Percentiles rank a stretch among this genome's conserved stretches.
phyloP scores from a whole-genome alignment of 805 yeast genomes.

The Yamadazyma olivae region DNA sequence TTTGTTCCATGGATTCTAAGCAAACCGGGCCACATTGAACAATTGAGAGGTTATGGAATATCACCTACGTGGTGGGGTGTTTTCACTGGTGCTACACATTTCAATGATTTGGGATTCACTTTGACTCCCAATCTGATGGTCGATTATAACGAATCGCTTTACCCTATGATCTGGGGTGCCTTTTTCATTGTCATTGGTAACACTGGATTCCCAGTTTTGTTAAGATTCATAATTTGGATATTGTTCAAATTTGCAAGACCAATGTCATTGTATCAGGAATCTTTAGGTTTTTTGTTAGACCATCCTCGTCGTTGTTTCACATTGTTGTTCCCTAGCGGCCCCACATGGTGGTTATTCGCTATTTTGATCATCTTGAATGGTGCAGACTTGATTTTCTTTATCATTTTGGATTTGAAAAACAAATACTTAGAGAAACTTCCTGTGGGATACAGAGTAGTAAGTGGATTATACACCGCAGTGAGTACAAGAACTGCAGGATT shows the following conservation, averaged over 20 bases:
- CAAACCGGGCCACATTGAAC: constrained; percentile 37
- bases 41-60: constrained; percentile 55
- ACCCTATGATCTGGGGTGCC: constrained; percentile 57
- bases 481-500: constrained; percentile 96
- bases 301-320: constrained; percentile 98
- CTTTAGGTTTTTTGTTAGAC: constrained; percentile 80
- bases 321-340: constrained; percentile 81
- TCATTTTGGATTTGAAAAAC: constrained; percentile 68
- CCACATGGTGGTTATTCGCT: constrained; percentile 91
- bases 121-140: constrained; percentile 78
- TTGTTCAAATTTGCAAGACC: constrained; percentile 65
- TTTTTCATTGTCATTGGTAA: constrained; percentile 87
- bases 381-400: constrained; percentile 76
- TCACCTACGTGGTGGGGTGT: constrained; percentile 92
- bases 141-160: constrained; percentile 62
- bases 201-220: constrained; percentile 86
- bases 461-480: constrained; percentile 87
- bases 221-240: constrained; percentile 82
- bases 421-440: constrained; percentile 51
- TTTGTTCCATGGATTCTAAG: constrained; percentile 61
- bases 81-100: constrained; percentile 75
- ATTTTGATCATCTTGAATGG: constrained; percentile 71
- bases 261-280: constrained; percentile 63
- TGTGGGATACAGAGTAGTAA: constrained; percentile 67
- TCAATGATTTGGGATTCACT: constrained; percentile 83